Conservation (phyloP, 2,329 filamentous ascomycete genomes). For the Parastagonospora nodorum region DNA sequence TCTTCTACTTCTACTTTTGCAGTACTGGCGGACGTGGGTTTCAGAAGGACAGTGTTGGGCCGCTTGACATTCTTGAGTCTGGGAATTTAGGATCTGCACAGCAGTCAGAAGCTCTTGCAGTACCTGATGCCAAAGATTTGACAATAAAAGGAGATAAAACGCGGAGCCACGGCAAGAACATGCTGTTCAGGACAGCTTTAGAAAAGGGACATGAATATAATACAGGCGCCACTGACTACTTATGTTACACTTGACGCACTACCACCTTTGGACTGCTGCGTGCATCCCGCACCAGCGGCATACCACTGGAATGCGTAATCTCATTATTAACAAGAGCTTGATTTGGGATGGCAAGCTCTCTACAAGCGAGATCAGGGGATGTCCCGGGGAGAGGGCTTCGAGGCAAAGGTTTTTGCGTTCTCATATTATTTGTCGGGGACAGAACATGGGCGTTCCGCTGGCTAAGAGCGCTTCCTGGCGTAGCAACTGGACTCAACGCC, state of each 20-base stretch:
- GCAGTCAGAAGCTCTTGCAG: too few relatives aligned
- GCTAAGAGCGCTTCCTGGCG: conserved; percentile 13
- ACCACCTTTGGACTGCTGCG: neutral
- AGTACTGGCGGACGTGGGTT: too few relatives aligned
- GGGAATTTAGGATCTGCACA: too few relatives aligned
- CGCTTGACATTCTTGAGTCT: too few relatives aligned
- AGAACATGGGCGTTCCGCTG: conserved; percentile 22
- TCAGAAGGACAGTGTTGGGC: too few relatives aligned
- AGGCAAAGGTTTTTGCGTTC: neutral
- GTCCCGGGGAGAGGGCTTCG: neutral
- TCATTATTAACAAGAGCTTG: neutral
- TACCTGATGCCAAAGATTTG: too few relatives aligned
- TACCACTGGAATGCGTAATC: neutral
- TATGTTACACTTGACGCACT: neutral
- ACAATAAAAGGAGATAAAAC: too few relatives aligned
- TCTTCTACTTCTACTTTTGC: too few relatives aligned
- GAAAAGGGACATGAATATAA: neutral
- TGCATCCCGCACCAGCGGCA: neutral
- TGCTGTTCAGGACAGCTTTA: too few relatives aligned
- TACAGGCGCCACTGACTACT: neutral
- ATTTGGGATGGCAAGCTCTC: neutral
- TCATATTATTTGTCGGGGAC: conserved; percentile 18
- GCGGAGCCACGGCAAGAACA: too few relatives aligned
- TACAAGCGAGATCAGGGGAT: neutral
- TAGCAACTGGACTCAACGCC: neutral